Evolutionary conservation across 2,329 filamentous ascomycete genomes (phyloP).

Genomic region (Fusarium annulatum): DNA sequence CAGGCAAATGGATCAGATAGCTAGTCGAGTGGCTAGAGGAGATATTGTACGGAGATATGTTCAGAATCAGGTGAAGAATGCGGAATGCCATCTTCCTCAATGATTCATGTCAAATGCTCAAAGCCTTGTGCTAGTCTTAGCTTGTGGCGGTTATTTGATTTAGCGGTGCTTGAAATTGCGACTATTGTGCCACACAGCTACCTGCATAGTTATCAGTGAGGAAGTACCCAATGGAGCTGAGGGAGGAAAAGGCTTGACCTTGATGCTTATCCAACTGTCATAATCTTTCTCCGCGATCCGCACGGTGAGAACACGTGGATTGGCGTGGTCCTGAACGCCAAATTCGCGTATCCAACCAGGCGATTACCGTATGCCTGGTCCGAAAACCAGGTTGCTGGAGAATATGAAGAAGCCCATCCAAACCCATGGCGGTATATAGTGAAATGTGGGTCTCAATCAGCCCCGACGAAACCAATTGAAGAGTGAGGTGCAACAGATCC

Average conservation of each 20-base stretch:
- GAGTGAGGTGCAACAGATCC: constrained; percentile 15
- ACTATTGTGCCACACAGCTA: constrained; percentile 7
- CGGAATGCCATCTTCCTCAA: background rate
- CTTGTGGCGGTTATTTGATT: background rate
- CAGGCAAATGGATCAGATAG: constrained; percentile 8
- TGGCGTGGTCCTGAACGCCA: background rate
- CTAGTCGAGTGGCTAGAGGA: background rate
- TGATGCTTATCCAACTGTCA: background rate
- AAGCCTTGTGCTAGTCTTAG: constrained; percentile 1
- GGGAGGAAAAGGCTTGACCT: background rate
- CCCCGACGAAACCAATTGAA: constrained; percentile 8
- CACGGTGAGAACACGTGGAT: constrained; percentile 11
- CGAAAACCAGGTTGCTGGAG: constrained; percentile 35
- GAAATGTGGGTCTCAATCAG: constrained; percentile 12
- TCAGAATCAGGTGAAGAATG: constrained; percentile 7
- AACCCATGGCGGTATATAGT: constrained; percentile 5
- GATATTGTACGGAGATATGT: constrained; percentile 8
- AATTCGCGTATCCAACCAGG: constrained; percentile 7
- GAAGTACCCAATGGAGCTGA: background rate
- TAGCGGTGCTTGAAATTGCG: constrained; percentile 2
- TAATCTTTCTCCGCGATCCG: background rate
- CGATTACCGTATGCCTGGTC: constrained; percentile 13
- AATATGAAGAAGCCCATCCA: constrained; percentile 10
- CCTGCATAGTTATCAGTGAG: background rate
- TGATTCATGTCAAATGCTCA: background rate